Evolutionary conservation across 306 rosid genomes (phyloP), one percentile per base, ranked within the genome.

Genomic region (Echinosophora koreensis): DNA sequence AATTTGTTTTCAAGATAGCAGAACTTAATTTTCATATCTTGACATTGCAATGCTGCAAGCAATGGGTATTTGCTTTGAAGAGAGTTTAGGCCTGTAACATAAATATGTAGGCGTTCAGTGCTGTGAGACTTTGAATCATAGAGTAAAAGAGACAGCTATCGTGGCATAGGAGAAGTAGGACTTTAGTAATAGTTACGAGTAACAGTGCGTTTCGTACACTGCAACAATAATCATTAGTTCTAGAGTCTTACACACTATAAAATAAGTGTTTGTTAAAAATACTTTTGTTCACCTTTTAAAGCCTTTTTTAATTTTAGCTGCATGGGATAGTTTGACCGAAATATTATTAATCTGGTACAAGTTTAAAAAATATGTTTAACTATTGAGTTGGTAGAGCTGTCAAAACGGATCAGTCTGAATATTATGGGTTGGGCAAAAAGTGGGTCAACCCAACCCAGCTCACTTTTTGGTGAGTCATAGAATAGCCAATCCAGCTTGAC

Each of bases 141-240:
- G 55, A 14, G 55, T 1, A 8, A 39, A 8, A 39, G 44, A 13
- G 18, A 2, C 57, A 51, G 57, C 57, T 50, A 50, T 44, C 3
- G 55, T 50, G 57, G 57, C 22, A 51, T 51, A 51, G 22, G 56
- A 50, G 57, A 51, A 51, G 57, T 51, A 51, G 22, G 57, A 51
- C 57, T 51, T n/a, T 2, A n/a, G 27, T 15, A 15, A 51, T 51
- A n/a, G 56, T 50, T 14, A 50, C 56, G n/a, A 50, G 56, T 51
- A 51, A 51, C 22, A 51, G 15, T 51, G 27, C 22, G 8, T 51
- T 51, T 15, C 9, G 57, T 51, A 51, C 55, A 50, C 55, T 14
- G 55, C 14, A 4, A 47, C 11, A 3, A 12, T 14, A 50, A 14
- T 50, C 55, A 50, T 50, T 15, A 51, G 57, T 5, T n/a, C 22